Evolutionary conservation across 306 rosid species (phyloP), one percentile per base, ranked within the genome.

Genomic region (Begonia masoniana): DNA sequence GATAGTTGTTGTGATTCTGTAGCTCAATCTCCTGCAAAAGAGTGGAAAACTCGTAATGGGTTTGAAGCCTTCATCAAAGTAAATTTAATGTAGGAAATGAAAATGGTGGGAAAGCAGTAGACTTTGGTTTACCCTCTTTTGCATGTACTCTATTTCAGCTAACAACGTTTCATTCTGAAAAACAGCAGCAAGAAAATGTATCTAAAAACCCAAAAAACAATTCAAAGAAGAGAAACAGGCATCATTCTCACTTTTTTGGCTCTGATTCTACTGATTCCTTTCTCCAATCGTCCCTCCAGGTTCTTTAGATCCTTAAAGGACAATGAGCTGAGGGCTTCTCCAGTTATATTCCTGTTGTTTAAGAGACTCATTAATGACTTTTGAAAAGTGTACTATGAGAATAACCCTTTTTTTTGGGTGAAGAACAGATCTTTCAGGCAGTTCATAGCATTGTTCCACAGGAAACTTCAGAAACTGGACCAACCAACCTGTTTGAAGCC

Each of bases 131-230:
- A 91, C 97, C 94, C 95, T 77, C 47, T 91, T 91, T 62, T 85
- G 96, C 97, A 85, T 91, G 74, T 74, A 85, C 74, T 83, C 96
- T 23, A 91, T 81, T 55, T 91, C 96, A 17, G 91, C 83, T 41
- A 73, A 71, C 69, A 91, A 67, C 39, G 80, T 70, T 70, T 91
- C 97, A 55, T 91, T 80, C 97, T 89, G 79, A 14, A 7, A 66
- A 15, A 50, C 5, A 4, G n/a, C 10, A 17, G 9, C 17, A 17
- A 6, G 1, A 5, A 31, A 50, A 7, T 50, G 54, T 6, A 15
- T 31, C 21, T 50, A 4, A 14, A 45, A 45, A 5, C 49, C 54
- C 11, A 50, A 4, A 17, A 50, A 16, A 3, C 16, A 15, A 50
- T 50, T 50, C 53, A 9, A 50, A 9, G 9, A 50, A 50, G 16